Conservation (phyloP, 768 basidiomycete genomes). For the Boletus edulis region DNA sequence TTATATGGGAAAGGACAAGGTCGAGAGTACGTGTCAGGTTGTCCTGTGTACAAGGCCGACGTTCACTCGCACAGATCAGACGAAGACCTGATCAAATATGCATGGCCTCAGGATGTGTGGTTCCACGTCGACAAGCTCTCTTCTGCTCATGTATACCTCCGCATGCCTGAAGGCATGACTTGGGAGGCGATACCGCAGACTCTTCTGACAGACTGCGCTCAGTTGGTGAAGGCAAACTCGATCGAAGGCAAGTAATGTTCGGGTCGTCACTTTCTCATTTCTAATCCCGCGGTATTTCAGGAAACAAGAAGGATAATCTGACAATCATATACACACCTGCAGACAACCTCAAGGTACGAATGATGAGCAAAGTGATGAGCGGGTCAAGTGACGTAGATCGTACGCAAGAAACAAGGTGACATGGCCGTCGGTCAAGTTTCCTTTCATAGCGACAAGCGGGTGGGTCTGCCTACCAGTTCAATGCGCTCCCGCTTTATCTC, state of each 20-base stretch:
- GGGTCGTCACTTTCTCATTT: background rate
- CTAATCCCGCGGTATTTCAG: constrained; percentile 38
- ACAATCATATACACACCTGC: constrained; percentile 94
- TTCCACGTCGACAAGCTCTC: constrained; percentile 99
- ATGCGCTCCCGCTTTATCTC: background rate
- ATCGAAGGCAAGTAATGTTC: constrained; percentile 66
- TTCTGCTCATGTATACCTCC: constrained; percentile 95
- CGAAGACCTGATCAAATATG: constrained; percentile 93
- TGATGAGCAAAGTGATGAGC: background rate
- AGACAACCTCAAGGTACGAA: constrained; percentile 81
- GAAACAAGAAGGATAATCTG: constrained; percentile 93
- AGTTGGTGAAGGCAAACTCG: constrained; percentile 96
- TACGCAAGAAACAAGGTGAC: constrained; percentile 86
- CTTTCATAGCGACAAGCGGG: constrained; percentile 88
- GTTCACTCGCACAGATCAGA: constrained; percentile 50
- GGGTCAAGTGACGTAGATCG: background rate
- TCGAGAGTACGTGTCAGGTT: constrained; percentile 66
- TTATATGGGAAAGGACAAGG: constrained; percentile 98
- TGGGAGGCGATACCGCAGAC: constrained; percentile 88
- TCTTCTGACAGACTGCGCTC: constrained; percentile 82
- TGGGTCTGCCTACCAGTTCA: constrained; percentile 28
- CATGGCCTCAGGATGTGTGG: constrained; percentile 86
- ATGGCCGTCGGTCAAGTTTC: constrained; percentile 97
- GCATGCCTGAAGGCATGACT: constrained; percentile 73
- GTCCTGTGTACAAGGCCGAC: background rate